Conservation (phyloP, 2,329 filamentous ascomycete genomes). For the Rasamsonia emersonii region DNA sequence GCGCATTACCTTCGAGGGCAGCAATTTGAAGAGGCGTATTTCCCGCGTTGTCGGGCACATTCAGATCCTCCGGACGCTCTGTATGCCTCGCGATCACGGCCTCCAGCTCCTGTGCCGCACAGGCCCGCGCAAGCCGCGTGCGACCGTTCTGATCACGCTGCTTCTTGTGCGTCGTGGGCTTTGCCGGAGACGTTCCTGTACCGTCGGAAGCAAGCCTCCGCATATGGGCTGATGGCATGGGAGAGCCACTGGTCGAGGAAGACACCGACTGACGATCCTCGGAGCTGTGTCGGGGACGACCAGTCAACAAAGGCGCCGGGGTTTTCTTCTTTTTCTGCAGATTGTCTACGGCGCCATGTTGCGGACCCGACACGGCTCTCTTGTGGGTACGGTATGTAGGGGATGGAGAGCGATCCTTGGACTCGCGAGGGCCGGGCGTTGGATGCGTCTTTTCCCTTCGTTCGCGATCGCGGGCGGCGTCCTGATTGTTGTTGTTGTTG, state of each 20-base stretch:
- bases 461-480: constrained; percentile 15
- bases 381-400: constrained; percentile 28
- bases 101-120: constrained; percentile 75
- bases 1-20: constrained; percentile 72
- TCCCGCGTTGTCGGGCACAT: constrained; percentile 87
- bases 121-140: constrained; percentile 81
- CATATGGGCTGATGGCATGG: constrained; percentile 30
- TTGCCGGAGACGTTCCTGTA: constrained; percentile 54
- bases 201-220: constrained; percentile 34
- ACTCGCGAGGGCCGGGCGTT: constrained; percentile 18
- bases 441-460: constrained; percentile 18
- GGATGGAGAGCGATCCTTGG: constrained; percentile 25
- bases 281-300: constrained; percentile 34
- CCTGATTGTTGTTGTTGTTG: background rate
- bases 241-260: constrained; percentile 37
- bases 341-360: constrained; percentile 14
- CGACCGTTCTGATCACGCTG: constrained; percentile 88
- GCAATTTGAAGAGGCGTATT: constrained; percentile 94
- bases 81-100: constrained; percentile 63
- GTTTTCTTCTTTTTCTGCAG: constrained; percentile 27
- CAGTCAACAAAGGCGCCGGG: constrained; percentile 33
- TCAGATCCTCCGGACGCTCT: constrained; percentile 78
- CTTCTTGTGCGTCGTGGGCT: constrained; percentile 64
- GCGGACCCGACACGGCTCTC: constrained; percentile 27
- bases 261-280: constrained; percentile 38